Conservation (phyloP, 768 basidiomycete species). For the Clathrus columnatus region DNA sequence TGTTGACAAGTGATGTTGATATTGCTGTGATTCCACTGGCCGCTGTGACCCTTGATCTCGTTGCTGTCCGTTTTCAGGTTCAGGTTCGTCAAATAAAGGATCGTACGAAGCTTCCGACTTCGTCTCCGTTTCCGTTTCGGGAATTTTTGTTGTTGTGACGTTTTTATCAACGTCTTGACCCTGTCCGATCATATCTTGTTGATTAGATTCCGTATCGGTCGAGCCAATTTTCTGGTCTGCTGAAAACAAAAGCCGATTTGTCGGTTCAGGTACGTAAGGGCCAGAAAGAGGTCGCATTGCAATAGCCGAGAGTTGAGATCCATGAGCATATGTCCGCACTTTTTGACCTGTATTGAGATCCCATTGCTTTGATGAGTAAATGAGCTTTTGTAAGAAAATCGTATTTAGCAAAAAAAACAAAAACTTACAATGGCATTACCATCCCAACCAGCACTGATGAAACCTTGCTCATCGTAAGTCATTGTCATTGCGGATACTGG, state of each 20-base stretch:
- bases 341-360: conserved; percentile 86
- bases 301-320: conserved; percentile 75
- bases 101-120: conserved; percentile 79
- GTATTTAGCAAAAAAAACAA: not conserved
- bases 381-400: conserved; percentile 8
- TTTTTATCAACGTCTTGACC: conserved; percentile 11
- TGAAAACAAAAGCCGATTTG: conserved; percentile 21
- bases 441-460: conserved; percentile 94
- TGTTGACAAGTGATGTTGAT: conserved; percentile 7
- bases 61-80: conserved; percentile 43
- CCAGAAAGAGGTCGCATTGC: conserved; percentile 55
- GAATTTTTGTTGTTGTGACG: not conserved
- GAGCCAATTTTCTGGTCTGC: conserved; percentile 17
- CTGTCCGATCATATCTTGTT: not conserved
- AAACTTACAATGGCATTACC: conserved; percentile 70
- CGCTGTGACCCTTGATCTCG: conserved; percentile 9
- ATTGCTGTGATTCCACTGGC: conserved; percentile 13
- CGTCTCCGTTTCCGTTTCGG: conserved; percentile 31
- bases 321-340: conserved; percentile 72
- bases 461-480: conserved; percentile 71
- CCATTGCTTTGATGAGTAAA: conserved; percentile 67
- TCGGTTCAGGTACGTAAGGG: conserved; percentile 18
- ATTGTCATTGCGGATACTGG: conserved; percentile 83
- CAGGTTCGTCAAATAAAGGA: conserved; percentile 82
- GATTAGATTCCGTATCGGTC: not conserved